Percentiles rank a stretch among this genome's conserved stretches.
phyloP scores from a whole-genome alignment of 2,329 filamentous ascomycete species.

The Nectriaceae sp. region DNA sequence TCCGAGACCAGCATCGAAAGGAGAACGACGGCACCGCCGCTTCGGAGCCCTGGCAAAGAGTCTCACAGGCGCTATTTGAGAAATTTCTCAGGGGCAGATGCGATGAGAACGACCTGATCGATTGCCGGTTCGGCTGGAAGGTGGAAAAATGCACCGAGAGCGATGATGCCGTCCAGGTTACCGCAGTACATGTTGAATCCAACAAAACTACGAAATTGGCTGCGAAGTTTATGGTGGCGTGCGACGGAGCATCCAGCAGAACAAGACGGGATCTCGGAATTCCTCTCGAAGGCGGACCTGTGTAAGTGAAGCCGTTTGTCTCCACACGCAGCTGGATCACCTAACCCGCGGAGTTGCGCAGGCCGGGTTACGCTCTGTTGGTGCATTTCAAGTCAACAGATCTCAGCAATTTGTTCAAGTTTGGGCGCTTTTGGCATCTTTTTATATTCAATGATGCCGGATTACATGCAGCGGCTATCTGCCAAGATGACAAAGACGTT shows the following conservation, averaged over 20 bases:
- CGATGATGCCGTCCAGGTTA: background rate
- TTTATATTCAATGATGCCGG: background rate
- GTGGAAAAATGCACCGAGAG: background rate
- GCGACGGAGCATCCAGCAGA: background rate
- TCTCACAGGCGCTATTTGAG: background rate
- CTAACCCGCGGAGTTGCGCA: too few species aligned
- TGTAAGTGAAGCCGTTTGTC: too few species aligned
- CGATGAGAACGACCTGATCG: background rate
- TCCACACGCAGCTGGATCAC: too few species aligned
- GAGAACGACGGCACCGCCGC: background rate
- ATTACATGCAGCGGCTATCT: background rate
- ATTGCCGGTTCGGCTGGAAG: background rate
- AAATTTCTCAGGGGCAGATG: background rate
- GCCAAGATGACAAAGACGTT: background rate
- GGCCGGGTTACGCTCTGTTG: background rate
- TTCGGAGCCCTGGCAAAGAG: background rate
- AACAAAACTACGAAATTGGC: background rate
- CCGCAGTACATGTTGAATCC: background rate
- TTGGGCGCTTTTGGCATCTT: background rate
- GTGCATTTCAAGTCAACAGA: background rate
- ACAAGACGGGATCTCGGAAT: background rate
- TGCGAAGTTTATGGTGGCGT: background rate
- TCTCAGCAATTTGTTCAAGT: background rate
- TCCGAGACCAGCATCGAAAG: background rate
- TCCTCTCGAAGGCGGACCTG: background rate